Evolutionary conservation across 2,329 filamentous ascomycete genomes (phyloP), one percentile per base, ranked within the genome.

Genomic region (Arthrobotrys pseudoclavata): DNA sequence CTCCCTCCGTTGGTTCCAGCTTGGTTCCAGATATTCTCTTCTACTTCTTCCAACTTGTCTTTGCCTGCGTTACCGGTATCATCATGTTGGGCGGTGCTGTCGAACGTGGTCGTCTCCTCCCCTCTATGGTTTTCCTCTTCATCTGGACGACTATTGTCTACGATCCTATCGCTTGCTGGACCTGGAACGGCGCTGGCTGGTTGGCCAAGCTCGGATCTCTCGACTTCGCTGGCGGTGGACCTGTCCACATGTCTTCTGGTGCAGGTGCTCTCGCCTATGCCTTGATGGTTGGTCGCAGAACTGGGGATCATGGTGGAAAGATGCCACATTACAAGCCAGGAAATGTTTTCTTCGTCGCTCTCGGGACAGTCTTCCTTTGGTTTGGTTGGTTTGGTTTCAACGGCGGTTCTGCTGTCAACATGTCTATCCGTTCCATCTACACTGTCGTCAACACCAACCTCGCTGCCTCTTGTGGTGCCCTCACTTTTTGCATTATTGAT

Each of bases 141-240:
- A 79, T 79, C 83, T 97, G 94, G 94, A 88, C 91, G 0, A 97
- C 94, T 5, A 83, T 97, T 76, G 91, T 97, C 83, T 97, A 97
- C 84, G 93, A 97, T 82, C 92, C 93, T 1, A 94, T 97, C 82
- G 94, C 94, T 50, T 97, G 93, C 87, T 91, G 89, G 89, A 89
- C 88, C 3, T 91, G 89, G 89, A 91, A 91, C 80, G 81, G 86
- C n/a, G 87, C 87, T 64, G 89, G 89, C 10, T 91, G 89, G 89
- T 84, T 91, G 0, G 90, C 85, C 82, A 87, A 89, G 22, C 85
- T 91, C 1, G 87, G 87, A 0, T 86, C 87, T 0, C 85, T 88
- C 76, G 89, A 90, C 81, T 90, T 89, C 68, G 88, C 88, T 13
- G 88, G 89, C 64, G 87, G 87, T 12, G 89, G 89, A 0, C 89